Percentiles rank a stretch among this genome's conserved stretches.
Conservation (phyloP, 345 rosid species). For the Salix dunnii region DNA sequence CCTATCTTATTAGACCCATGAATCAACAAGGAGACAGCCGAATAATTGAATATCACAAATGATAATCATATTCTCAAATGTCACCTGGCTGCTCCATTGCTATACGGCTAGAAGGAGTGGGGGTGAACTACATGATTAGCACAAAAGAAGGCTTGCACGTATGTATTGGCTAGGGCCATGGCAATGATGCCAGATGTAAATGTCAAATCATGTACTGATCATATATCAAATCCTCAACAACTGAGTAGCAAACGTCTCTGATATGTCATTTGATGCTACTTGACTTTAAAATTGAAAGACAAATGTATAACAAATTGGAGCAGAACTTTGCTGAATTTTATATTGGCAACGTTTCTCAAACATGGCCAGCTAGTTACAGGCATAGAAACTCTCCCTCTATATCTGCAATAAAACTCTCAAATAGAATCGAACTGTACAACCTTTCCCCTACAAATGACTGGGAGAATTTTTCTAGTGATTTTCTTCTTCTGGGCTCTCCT, state of each 20-base stretch:
- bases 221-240: constrained; percentile 49
- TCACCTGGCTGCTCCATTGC: not conserved
- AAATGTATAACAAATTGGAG: constrained; percentile 9
- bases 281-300: constrained; percentile 13
- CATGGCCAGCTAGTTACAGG: constrained; percentile 48
- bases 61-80: not conserved
- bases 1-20: not conserved
- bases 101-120: not conserved
- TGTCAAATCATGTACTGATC: constrained; percentile 29
- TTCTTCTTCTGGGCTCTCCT: constrained; percentile 95
- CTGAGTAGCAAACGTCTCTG: constrained; percentile 24
- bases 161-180: constrained; percentile 15
- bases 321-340: not conserved
- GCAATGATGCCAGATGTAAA: constrained; percentile 22
- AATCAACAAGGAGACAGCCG: not conserved
- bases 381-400: constrained; percentile 6
- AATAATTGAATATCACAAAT: not conserved
- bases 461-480: constrained; percentile 63
- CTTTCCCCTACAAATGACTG: constrained; percentile 46
- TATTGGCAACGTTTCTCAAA: constrained; percentile 22
- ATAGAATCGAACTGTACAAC: not conserved
- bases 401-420: not conserved
- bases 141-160: not conserved
- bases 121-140: not conserved
- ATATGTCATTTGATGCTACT: constrained; percentile 3